A percentile compares a stretch with the other conserved stretches of the same genome.
Conservation (phyloP, 306 rosid species). For the Vigna reflexopilosa region DNA sequence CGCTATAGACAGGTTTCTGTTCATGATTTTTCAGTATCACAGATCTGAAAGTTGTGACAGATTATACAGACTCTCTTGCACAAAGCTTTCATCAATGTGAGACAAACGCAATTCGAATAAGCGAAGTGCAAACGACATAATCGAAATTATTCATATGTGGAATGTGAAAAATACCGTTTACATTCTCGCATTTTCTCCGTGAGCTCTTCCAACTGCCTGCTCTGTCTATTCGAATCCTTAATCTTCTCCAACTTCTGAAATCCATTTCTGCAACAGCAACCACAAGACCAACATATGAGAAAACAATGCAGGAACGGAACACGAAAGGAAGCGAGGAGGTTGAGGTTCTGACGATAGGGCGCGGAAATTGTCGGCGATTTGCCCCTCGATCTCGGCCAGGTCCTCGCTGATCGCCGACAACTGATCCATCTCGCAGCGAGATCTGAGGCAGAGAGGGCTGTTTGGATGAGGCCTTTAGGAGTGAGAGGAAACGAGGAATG, state of each 20-base stretch:
- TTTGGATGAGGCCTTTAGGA: constrained; percentile 23
- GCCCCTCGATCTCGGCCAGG: constrained; percentile 93
- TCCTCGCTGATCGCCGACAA: constrained; percentile 86
- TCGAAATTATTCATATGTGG: background rate
- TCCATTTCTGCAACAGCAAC: constrained; percentile 72
- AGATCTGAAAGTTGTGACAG: constrained; percentile 33
- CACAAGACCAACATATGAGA: background rate
- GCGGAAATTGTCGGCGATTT: constrained; percentile 78
- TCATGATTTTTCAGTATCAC: background rate
- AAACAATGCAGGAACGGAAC: background rate
- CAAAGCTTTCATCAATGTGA: background rate
- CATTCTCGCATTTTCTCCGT: constrained; percentile 92
- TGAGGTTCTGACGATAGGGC: constrained; percentile 68
- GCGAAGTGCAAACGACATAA: background rate
- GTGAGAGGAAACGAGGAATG: background rate
- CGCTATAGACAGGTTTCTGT: background rate
- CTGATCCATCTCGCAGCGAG: constrained; percentile 60
- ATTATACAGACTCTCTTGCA: background rate
- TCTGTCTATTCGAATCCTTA: constrained; percentile 83
- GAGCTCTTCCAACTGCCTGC: constrained; percentile 92
- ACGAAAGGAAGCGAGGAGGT: background rate
- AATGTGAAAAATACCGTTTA: constrained; percentile 65
- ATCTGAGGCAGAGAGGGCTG: constrained; percentile 35
- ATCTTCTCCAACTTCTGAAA: constrained; percentile 98
- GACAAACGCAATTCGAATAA: background rate